Base-by-base conservation (phyloP, 768 basidiomycete species). In the Mycena floridula region DNA sequence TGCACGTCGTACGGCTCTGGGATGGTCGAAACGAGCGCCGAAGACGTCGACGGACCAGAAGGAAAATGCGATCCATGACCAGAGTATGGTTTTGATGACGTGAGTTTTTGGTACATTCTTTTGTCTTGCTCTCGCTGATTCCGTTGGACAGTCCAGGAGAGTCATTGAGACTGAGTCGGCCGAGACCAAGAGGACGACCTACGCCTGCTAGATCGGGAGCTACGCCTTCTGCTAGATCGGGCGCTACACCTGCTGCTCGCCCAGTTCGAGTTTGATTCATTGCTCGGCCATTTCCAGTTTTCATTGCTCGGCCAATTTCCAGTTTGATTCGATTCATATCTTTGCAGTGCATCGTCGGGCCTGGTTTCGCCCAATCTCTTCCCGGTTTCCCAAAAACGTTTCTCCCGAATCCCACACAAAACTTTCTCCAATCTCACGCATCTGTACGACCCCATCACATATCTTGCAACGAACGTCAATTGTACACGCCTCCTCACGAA, bases 11-110 rank as follows among this genome's bases (percentile, higher is more conserved):
- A 68, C 65, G 0, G 74, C 76, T 0, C 66, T 78, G 1, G 85
- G 84, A 2, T 80, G 75, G 79, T 63, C 79, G 32, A 87, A 86
- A 64, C 75, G 79, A n/a, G 68, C 63, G 0, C 74, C 72, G 24
- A 81, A 68, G 61, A 63, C 57, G 46, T 75, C 60, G 42, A 67
- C 55, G 38, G 81, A 77, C 47, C 74, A 75, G 51, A 76, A 82
- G 58, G 78, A 82, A 59, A 81, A 79, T 23, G 59, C n/a, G n/a
- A n/a, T n/a, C n/a, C n/a, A 55, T 35, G 59, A 59, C 13, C 59
- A 64, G 49, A 68, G 64, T 55, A 56, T 68, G 50, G 49, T 57
- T 25, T 63, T 77, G 45, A 72, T 69, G 62, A 81, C 75, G 85
- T 87, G 58, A 53, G 81, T 77, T 2, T 5, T 40, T 44, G 45